Base-by-base conservation (phyloP, 1,284 basidiomycete species). In the Pholiota adiposa region DNA sequence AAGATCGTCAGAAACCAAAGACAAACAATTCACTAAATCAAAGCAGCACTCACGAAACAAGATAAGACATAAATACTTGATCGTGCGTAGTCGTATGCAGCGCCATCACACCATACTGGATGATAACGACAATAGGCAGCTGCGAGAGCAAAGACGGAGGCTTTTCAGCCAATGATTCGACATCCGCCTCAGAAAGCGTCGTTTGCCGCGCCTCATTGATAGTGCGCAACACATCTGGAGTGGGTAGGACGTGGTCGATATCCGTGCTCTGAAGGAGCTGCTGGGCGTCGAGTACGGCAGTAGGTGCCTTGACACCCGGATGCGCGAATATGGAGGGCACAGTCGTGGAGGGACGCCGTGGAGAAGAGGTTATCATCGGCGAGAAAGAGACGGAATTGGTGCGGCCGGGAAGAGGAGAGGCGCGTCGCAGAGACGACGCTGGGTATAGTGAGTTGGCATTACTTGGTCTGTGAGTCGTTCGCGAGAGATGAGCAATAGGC, bases 71-170 rank as follows among this genome's bases (percentile, higher is more conserved):
- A 74, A 93, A 93, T 19, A 93, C 76, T 72, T 93, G 92, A 75
- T 93, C 91, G 68, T 93, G 92, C 2, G 90, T 92, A n/a, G 92
- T 93, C 38, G 84, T 84, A 70, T 93, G 91, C 57, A 93, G 73
- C 14, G 91, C 91, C 66, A 93, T 75, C 63, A 91, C 72, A 16
- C 90, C 92, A 72, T 93, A 93, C 72, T 93, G 91, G 18, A 90
- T 70, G 62, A 93, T 93, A 60, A 93, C 83, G 63, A 87, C 64
- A 27, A 89, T 64, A 5, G 91, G 91, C 34, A 93, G 75, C 70
- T 87, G 87, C 18, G 85, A 86, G 59, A 80, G 69, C 65, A 91
- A 67, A 9, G 89, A 87, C 0, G 86, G 87, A 21, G 81, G 77
- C 66, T 83, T 84, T 67, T 82, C 79, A n/a, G 69, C 57, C 14